These are phyloP conservation scores for Colletotrichum aenigma DNA, from an alignment of 2,329 filamentous ascomycete genomes.

Conservation along the genomic window DNA sequence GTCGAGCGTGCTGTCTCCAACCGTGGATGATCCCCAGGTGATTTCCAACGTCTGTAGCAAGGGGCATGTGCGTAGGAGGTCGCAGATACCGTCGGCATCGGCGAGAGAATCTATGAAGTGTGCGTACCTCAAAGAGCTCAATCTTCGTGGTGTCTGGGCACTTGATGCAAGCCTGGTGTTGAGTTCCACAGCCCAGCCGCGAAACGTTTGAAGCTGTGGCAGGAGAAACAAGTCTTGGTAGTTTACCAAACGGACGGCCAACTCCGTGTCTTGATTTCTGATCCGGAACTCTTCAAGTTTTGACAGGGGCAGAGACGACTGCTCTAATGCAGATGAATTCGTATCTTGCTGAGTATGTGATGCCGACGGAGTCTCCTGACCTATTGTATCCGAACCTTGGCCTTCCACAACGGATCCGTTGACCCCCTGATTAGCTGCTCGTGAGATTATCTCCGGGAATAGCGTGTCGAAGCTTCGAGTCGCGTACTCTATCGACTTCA, in stretches of 20 bases:
- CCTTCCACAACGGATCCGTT: not conserved
- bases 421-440: not conserved
- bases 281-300: not conserved
- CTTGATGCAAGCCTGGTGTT: not conserved
- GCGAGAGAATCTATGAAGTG: not conserved
- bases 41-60: not conserved
- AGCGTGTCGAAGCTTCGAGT: not conserved
- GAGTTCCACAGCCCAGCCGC: not conserved
- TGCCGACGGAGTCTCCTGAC: not conserved
- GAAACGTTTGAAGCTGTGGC: not conserved
- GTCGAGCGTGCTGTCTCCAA: not conserved
- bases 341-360: not conserved
- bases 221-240: not conserved
- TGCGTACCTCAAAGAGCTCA: not conserved
- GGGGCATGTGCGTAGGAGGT: not conserved
- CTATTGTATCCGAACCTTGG: rapidly evolving
- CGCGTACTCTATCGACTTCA: not conserved
- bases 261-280: not conserved
- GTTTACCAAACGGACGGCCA: not conserved
- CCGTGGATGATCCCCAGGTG: not conserved
- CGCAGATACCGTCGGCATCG: not conserved
- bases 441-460: not conserved
- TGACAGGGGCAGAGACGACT: not conserved
- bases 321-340: not conserved
- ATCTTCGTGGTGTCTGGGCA: not conserved